Evolutionary conservation across 1,284 basidiomycete genomes (phyloP), one percentile per base, ranked within the genome.

Genomic region (Leccinum solheimii): DNA sequence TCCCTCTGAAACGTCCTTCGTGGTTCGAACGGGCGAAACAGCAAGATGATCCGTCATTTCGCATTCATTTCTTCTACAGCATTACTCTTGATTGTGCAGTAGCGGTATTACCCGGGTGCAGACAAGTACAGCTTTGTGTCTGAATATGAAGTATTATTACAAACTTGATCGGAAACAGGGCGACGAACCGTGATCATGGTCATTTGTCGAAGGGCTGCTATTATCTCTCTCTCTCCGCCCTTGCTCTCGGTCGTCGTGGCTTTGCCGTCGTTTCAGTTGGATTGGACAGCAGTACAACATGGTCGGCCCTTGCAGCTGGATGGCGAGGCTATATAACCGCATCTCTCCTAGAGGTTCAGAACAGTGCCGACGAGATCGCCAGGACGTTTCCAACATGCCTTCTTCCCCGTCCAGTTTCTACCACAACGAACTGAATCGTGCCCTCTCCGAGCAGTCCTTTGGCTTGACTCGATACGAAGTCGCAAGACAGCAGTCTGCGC

Each of bases 401-500:
- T 63, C 65, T 5, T 30, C 62, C n/a, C 45, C 67, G 3, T 27
- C 65, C 38, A 68, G 66, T 45, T 88, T 89, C 72, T 83, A 78
- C 66, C 67, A 77, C 60, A 70, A 78, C 57, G 88, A 90, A 69
- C 78, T 90, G 32, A 75, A 72, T 23, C 76, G 77, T 48, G 81
- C 84, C 26, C 79, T 90, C 54, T 72, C 73, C 21, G 88, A 90
- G 67, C 84, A 89, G 65, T 75, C 78, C 6, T 86, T 83, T 67
- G 83, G 82, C n/a, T 79, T 90, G 60, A 68, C 75, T 40, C 73
- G 75, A 60, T 88, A 80, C 65, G 73, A 77, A 11, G 68, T 86
- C 53, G 62, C 69, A 2, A 61, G 62, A 16, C 66, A 70, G 57
- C 72, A 77, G 1, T 76, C 79, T 2, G 64, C 76, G 4, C 72